Evolutionary conservation across 768 basidiomycete species (phyloP), one percentile per base, ranked within the genome.

Genomic region (Auriscalpium orientale): DNA sequence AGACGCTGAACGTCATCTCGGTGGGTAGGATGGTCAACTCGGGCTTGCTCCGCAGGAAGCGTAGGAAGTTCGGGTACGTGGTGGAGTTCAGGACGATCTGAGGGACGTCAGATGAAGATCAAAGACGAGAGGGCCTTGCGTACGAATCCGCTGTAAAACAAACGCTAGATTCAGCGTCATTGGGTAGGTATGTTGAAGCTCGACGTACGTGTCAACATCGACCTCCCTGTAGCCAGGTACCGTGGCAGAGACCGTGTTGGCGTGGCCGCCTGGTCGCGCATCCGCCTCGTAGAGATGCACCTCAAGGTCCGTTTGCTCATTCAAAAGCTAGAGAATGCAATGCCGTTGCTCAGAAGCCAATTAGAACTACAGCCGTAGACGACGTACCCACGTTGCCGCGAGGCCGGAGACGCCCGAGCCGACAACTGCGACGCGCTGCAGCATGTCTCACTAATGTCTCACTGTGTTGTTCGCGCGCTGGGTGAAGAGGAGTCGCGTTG

Each of bases 381-480:
- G 18, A 65, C 76, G 58, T 54, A 83, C 86, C 87, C 88, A 91
- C 10, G 84, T 83, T 13, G 87, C 84, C 18, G 77, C 84, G 3
- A 91, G 77, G n/a, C 88, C 88, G 36, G 85, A 83, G n/a, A 87
- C 82, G 8, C 88, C 88, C 46, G 85, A 83, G 5, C 87, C 89
- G 18, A 91, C 79, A 33, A 90, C 82, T 3, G 87, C 89, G 46
- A 90, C 73, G 62, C 76, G 83, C n/a, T n/a, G n/a, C n/a, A n/a
- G n/a, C 80, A 82, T 81, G 15, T 20, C 38, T 40, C 38, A 40
- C 38, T 40, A 16, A 40, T 9, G 9, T 40, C 38, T 16, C 10
- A 9, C 10, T 40, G 9, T 40, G 38, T 16, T 9, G 38, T 40
- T 40, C 38, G 38, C 16, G 9, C 38, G 38, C n/a, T n/a, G n/a